Conservation (phyloP, 2,329 filamentous ascomycete genomes). For the Aurifilum marmelostoma region DNA sequence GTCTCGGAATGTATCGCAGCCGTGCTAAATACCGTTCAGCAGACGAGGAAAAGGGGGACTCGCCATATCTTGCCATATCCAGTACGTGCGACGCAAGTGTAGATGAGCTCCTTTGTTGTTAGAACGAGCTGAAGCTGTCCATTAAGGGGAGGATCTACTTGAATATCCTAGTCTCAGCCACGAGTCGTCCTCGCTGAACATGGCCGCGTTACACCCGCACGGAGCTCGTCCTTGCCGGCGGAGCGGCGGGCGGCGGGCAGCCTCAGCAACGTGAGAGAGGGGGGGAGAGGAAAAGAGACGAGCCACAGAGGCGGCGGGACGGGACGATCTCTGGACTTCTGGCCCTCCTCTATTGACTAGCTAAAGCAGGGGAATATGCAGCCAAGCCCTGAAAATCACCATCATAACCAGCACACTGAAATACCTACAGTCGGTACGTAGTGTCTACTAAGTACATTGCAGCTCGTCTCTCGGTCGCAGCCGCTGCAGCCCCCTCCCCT, state of each 20-base stretch:
- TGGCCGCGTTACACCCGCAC: slow-evolving; percentile 27
- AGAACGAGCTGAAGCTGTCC: neutral
- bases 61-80: slow-evolving; percentile 15
- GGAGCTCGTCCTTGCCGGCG: slow-evolving; percentile 24
- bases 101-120: neutral
- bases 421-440: neutral
- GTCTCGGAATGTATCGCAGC: slow-evolving; percentile 9
- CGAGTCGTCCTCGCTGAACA: slow-evolving; percentile 20
- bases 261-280: neutral
- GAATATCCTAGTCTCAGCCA: slow-evolving; percentile 14
- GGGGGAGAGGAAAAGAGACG: slow-evolving; percentile 1
- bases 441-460: neutral
- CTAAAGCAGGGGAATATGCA: slow-evolving; percentile 12
- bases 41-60: neutral
- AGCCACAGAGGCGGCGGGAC: slow-evolving; percentile 5
- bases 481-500: neutral
- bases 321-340: slow-evolving; percentile 16
- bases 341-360: neutral
- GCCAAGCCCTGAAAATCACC: slow-evolving; percentile 20
- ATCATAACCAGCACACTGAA: slow-evolving; percentile 12
- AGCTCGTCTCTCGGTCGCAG: neutral
- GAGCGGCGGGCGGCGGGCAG: slow-evolving; percentile 5
- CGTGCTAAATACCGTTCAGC: neutral
- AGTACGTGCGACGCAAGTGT: neutral
- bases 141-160: neutral